A percentile compares a stretch with the other conserved stretches of the same genome.
Conservation (phyloP, 164 flowering plant genomes). For the Vitis labrusca region DNA sequence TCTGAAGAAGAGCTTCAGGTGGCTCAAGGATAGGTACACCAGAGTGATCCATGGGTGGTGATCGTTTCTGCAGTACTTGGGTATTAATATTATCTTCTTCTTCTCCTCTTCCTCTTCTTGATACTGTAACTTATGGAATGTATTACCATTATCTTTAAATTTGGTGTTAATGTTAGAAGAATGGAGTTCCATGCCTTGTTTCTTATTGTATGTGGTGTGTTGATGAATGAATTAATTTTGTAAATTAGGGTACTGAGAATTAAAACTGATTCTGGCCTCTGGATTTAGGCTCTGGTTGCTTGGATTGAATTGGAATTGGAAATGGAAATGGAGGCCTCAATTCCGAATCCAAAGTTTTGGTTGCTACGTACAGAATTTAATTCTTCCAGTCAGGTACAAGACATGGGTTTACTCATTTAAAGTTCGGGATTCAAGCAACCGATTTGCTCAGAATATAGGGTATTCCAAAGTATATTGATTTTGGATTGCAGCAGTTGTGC, state of each 20-base stretch:
- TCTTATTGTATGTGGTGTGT: neutral
- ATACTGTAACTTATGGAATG: neutral
- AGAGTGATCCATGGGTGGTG: conserved; percentile 28
- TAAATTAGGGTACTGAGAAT: neutral
- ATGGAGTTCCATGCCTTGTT: neutral
- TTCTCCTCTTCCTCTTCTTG: neutral
- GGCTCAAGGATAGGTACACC: conserved; percentile 37
- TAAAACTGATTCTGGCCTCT: neutral
- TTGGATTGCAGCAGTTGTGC: neutral
- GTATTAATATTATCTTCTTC: neutral
- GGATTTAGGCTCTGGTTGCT: neutral
- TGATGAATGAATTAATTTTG: conserved; percentile 1
- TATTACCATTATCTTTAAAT: neutral
- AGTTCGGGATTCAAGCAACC: neutral
- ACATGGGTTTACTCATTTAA: neutral
- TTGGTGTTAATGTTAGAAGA: neutral
- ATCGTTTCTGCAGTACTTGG: neutral
- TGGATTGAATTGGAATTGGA: no score
- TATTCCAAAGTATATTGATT: no score
- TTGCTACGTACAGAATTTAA: no score
- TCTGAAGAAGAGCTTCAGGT: conserved; percentile 42
- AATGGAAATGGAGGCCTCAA: neutral
- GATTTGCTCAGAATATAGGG: neutral
- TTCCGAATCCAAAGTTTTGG: neutral
- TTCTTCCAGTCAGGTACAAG: no score